Evolutionary conservation across 164 flowering plant species (phyloP), one percentile per base, ranked within the genome.

Genomic region (Aristolochia contorta): DNA sequence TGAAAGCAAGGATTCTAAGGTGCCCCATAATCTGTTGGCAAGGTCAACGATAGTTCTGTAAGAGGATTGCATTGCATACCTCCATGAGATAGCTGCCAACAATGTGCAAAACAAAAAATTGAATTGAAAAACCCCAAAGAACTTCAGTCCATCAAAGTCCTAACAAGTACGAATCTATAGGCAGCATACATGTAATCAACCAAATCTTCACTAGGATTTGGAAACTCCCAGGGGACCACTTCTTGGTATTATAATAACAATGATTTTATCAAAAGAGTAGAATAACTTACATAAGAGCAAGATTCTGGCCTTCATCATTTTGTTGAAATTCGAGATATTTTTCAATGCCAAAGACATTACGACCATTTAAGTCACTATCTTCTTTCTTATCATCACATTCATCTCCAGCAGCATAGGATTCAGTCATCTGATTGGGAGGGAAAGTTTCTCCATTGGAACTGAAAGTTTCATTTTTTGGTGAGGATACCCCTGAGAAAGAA

Each of bases 201-300:
- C 30, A 27, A 27, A 27, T 27, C 30, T 27, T 27, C 5, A 27
- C 30, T 27, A 27, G 30, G 30, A 27, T 27, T 27, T 27, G 5
- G 30, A 27, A 5, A 27, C 5, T 5, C 30, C 30, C 30, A 27
- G 30, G 30, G 30, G 30, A 27, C 30, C 30, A 27, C 30, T 27
- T 5, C 30, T 27, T 27, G 2, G 3, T 27, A 2, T 27, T 27
- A 2, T 27, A 27, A 27, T 27, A 27, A 5, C 30, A 27, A 27
- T 27, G n/a, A 15, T 16, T 18, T 49, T 19, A 49, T 18, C 15
- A 18, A 2, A 18, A 16, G 10, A 49, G 20, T 13, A n/a, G 14
- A 12, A 49, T 16, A 47, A 16, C 57, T 75, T 68, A 82, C 86
- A 79, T 76, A 37, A 80, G 54, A 69, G 78, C 77, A 57, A 77